Percentiles rank a stretch among this genome's conserved stretches.
These are phyloP conservation scores for Harringtonia lauricola DNA, from an alignment of 2,329 filamentous ascomycete genomes.

Conservation along the genomic window DNA sequence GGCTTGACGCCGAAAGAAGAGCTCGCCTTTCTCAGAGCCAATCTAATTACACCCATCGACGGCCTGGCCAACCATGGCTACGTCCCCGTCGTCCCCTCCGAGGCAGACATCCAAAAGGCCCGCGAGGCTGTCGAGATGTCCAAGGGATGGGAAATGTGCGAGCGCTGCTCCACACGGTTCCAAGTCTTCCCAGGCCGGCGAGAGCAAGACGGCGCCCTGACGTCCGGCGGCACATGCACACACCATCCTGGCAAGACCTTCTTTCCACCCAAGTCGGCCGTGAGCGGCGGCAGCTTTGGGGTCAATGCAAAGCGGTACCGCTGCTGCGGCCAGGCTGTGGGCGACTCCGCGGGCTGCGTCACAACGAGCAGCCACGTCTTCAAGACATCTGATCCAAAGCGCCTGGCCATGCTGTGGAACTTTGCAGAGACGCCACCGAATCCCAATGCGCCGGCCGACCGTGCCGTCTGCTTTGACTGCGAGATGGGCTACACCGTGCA, in stretches of 20 bases:
- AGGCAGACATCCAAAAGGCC: constrained; percentile 55
- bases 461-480: constrained; percentile 81
- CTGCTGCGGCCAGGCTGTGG: constrained; percentile 70
- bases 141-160: constrained; percentile 76
- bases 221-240: constrained; percentile 65
- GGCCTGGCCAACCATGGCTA: constrained; percentile 63
- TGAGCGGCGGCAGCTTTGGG: constrained; percentile 42
- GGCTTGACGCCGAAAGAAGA: constrained; percentile 61
- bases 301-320: constrained; percentile 52
- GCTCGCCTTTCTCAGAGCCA: constrained; percentile 43
- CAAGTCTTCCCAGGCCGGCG: constrained; percentile 84
- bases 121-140: constrained; percentile 53
- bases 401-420: constrained; percentile 67
- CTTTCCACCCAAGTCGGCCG: constrained; percentile 36
- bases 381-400: constrained; percentile 65
- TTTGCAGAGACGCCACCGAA: constrained; percentile 71
- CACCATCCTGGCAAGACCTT: constrained; percentile 70
- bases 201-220: constrained; percentile 62
- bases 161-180: constrained; percentile 76
- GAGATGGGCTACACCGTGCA: constrained; percentile 94
- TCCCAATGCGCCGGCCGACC: constrained; percentile 32
- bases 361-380: constrained; percentile 69
- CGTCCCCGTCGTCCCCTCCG: constrained; percentile 54
- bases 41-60: constrained; percentile 52
- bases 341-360: constrained; percentile 65